Evolutionary conservation across 106 monocot genomes (phyloP).

Genomic region (Platanthera zijinensis): DNA sequence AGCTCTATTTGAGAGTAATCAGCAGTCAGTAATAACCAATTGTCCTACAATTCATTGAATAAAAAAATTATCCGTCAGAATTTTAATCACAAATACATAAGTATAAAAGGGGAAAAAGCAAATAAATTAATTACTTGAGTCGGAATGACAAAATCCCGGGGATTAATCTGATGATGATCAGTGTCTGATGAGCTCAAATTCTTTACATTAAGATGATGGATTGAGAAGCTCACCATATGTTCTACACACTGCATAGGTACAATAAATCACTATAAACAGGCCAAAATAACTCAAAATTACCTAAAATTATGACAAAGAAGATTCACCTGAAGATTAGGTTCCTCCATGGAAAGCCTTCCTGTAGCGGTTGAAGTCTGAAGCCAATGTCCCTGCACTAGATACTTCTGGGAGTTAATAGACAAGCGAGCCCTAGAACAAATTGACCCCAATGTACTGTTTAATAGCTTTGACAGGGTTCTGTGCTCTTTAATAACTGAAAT

Average conservation of each 20-base stretch:
- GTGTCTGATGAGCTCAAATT: conserved; percentile 20
- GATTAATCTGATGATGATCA: conserved; percentile 64
- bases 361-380: conserved; percentile 95
- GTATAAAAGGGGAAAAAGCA: neutral
- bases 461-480: conserved; percentile 79
- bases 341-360: conserved; percentile 94
- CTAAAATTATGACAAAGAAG: neutral
- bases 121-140: conserved; percentile 54
- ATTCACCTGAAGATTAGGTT: conserved; percentile 95
- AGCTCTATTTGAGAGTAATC: conserved; percentile 98
- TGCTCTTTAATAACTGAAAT: conserved; percentile 87
- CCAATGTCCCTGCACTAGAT: conserved; percentile 84
- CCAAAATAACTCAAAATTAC: neutral
- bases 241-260: conserved; percentile 69
- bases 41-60: conserved; percentile 44
- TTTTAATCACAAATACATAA: neutral
- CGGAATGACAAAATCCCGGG: conserved; percentile 89
- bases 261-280: neutral
- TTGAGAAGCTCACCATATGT: conserved; percentile 58
- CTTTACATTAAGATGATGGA: conserved; percentile 14
- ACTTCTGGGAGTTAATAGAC: conserved; percentile 69
- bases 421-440: conserved; percentile 73
- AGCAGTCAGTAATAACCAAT: conserved; percentile 85
- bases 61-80: conserved; percentile 4
- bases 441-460: conserved; percentile 86